phyloP scores from a whole-genome alignment of 1,284 basidiomycete species.

The Trametes hirsuta region DNA sequence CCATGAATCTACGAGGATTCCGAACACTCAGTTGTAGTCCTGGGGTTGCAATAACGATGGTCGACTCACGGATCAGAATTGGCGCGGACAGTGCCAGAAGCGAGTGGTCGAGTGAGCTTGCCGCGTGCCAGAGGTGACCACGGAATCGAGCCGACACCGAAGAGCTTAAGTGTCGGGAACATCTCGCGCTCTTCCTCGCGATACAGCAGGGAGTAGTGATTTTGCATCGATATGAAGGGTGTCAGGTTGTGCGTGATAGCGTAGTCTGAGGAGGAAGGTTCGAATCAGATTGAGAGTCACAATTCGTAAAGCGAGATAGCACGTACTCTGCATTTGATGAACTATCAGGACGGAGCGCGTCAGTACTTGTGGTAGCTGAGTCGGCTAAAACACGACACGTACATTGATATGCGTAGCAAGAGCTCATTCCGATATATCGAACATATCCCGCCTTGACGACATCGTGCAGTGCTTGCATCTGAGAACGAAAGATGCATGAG shows the following conservation, averaged over 20 bases:
- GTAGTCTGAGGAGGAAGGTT: slow-evolving; percentile 28
- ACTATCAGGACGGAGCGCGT: slow-evolving; percentile 34
- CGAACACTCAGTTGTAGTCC: too few relatives aligned
- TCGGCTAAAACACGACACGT: slow-evolving; percentile 14
- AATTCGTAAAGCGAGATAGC: too few relatives aligned
- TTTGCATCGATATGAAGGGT: slow-evolving; percentile 60
- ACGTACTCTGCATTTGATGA: slow-evolving; percentile 51
- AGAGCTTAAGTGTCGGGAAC: slow-evolving; percentile 43
- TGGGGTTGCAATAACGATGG: too few relatives aligned
- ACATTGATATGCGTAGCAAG: slow-evolving; percentile 45
- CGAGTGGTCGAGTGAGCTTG: slow-evolving; percentile 39
- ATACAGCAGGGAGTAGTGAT: slow-evolving; percentile 48
- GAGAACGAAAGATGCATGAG: slow-evolving; percentile 20
- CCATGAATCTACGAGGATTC: too few relatives aligned
- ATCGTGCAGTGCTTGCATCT: slow-evolving; percentile 41
- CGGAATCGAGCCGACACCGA: slow-evolving; percentile 46
- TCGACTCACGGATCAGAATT: slow-evolving; percentile 26
- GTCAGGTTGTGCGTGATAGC: slow-evolving; percentile 45
- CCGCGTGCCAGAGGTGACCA: slow-evolving; percentile 48
- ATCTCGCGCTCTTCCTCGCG: slow-evolving; percentile 57
- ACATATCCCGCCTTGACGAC: slow-evolving; percentile 40
- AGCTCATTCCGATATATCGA: slow-evolving; percentile 44
- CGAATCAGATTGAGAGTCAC: too few relatives aligned
- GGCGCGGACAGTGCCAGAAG: slow-evolving; percentile 28
- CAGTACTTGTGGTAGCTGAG: not conserved